Evolutionary conservation across 768 basidiomycete genomes (phyloP), one percentile per base, ranked within the genome.

Genomic region (Boletus sensibilis): DNA sequence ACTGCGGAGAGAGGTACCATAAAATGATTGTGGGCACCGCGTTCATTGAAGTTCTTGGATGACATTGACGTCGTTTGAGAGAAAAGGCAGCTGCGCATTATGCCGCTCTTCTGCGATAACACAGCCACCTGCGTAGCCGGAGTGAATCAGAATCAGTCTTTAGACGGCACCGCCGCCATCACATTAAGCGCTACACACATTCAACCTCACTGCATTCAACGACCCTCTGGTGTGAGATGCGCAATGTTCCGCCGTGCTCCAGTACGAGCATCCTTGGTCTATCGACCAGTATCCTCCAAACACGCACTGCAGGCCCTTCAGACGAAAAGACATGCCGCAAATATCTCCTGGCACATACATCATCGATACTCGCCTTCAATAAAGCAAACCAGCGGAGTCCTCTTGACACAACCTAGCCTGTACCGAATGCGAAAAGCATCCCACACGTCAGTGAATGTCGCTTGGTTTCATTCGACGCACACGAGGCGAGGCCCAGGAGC

Each of bases 171-270:
- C 53, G 58, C 43, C 4, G 47, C 42, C 20, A 39, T 35, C 37
- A 31, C 3, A 38, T 34, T 54, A 33, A 47, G 42, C 61, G 43
- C 62, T 42, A 21, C 18, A 47, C 47, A 27, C 50, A 29, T 60
- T 43, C 46, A 16, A 23, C 35, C 10, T 10, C 42, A 44, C 23
- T 14, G 12, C 37, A 18, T 37, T 41, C 48, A 25, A 50, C 25
- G 23, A 34, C 40, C 16, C 25, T 42, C 52, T 48, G 56, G 54
- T 55, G 39, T 60, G 64, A 58, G 52, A 84, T 83, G 83, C 74
- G 71, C 78, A 48, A 86, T 85, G 83, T 73, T 83, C n/a, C n/a
- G n/a, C 70, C 82, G 77, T 53, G 67, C 71, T 64, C 63, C 25
- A 27, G 40, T 54, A 53, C 64, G 57, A 62, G 39, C 46, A 29